Percentiles rank a stretch among this genome's conserved stretches.
Evolutionary conservation across 2,329 filamentous ascomycete genomes (phyloP).

Genomic region (Fonsecaea monophora): DNA sequence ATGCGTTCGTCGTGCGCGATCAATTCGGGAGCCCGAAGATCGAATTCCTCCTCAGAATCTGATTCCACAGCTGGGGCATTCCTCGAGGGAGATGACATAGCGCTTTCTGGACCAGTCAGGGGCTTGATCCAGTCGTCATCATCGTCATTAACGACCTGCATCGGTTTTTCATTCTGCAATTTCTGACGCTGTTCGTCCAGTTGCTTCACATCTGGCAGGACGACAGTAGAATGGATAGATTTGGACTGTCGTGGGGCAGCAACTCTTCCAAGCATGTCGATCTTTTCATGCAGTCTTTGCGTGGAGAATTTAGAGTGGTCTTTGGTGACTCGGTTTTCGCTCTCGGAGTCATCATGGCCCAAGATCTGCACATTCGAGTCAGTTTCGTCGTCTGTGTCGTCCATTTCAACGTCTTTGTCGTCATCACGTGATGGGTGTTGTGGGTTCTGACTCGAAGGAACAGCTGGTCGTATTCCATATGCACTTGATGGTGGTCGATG

Average conservation of each 20-base stretch:
- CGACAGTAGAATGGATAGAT: constrained; percentile 48
- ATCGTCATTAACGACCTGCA: constrained; percentile 45
- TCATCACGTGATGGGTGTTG: constrained; percentile 11
- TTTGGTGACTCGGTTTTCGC: constrained; percentile 59
- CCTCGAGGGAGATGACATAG: constrained; percentile 48
- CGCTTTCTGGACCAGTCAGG: constrained; percentile 42
- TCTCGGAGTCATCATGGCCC: constrained; percentile 52
- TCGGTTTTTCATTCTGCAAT: constrained; percentile 28
- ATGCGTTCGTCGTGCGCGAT: constrained; percentile 40
- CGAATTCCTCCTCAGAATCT: constrained; percentile 57
- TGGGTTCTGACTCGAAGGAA: constrained; percentile 12
- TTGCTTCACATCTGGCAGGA: constrained; percentile 27
- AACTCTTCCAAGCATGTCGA: constrained; percentile 73
- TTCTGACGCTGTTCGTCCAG: constrained; percentile 40
- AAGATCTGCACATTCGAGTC: constrained; percentile 35
- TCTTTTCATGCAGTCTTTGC: constrained; percentile 88
- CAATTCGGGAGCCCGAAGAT: constrained; percentile 40
- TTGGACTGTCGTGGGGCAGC: constrained; percentile 55
- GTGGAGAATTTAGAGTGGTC: constrained; percentile 89
- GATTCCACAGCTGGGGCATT: constrained; percentile 54
- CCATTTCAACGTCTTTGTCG: constrained; percentile 31
- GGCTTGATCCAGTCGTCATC: constrained; percentile 68
- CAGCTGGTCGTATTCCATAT: constrained; percentile 58
- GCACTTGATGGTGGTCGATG: constrained; percentile 58
- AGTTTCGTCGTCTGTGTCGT: constrained; percentile 28